Conservation (phyloP, 768 basidiomycete species). For the Naematelia encephala region DNA sequence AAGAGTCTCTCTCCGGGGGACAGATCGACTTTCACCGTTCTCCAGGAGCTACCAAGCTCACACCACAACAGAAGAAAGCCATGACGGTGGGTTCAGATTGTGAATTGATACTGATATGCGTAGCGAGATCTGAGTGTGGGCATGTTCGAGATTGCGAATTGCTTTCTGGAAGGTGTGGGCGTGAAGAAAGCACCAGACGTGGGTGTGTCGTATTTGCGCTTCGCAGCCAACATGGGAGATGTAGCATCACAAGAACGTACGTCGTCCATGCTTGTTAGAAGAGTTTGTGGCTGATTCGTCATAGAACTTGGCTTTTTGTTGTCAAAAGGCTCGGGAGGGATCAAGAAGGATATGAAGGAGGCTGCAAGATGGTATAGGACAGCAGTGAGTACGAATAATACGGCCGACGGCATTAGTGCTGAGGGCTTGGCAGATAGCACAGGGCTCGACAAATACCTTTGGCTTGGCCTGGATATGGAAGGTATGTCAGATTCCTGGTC, state of each 20-base stretch:
- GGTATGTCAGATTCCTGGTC: conserved; percentile 22
- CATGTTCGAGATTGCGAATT: conserved; percentile 48
- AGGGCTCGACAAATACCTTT: conserved; percentile 36
- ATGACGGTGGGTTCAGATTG: conserved; percentile 28
- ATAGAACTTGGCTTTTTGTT: conserved; percentile 47
- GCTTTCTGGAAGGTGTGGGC: conserved; percentile 46
- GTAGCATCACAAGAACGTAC: conserved; percentile 48
- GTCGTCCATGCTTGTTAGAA: conserved; percentile 3
- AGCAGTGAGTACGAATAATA: conserved; percentile 32
- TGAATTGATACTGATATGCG: not conserved
- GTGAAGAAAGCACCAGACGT: conserved; percentile 45
- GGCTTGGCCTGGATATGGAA: conserved; percentile 50
- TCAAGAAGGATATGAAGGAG: conserved; percentile 51
- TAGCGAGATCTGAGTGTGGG: conserved; percentile 45
- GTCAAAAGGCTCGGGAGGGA: conserved; percentile 41
- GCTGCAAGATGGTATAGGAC: conserved; percentile 50
- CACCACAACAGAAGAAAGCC: conserved; percentile 19
- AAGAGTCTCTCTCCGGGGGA: conserved; percentile 30
- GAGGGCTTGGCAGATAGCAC: no score
- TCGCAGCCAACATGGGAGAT: conserved; percentile 46
- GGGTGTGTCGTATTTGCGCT: conserved; percentile 41
- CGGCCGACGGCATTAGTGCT: not conserved
- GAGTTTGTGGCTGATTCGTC: not conserved
- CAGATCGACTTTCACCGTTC: conserved; percentile 27
- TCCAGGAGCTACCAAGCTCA: conserved; percentile 15